phyloP scores from a whole-genome alignment of 1,284 basidiomycete genomes.

The Pholiota adiposa region DNA sequence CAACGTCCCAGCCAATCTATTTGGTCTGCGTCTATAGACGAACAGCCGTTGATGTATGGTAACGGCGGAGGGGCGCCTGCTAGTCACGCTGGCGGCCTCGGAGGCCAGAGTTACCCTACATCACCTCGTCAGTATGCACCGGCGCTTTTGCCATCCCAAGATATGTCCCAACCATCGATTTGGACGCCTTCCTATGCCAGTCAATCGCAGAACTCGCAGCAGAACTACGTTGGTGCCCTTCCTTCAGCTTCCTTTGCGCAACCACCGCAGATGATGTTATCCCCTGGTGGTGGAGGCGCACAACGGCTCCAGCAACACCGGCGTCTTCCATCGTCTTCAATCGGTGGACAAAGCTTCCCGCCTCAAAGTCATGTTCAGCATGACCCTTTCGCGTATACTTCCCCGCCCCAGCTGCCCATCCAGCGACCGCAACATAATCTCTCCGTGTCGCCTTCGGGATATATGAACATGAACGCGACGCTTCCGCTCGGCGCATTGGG shows the following conservation, averaged over 20 bases:
- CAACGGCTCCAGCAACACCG: conserved; percentile 25
- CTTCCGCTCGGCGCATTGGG: conserved; percentile 1
- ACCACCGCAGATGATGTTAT: conserved; percentile 22
- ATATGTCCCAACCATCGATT: conserved; percentile 37
- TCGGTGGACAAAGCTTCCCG: conserved; percentile 22
- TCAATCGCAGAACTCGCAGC: conserved; percentile 33
- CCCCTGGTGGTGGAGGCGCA: conserved; percentile 4
- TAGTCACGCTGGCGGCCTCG: conserved; percentile 19
- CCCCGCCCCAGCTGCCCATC: conserved; percentile 26
- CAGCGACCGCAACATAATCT: conserved; percentile 27
- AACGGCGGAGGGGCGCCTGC: conserved; percentile 13
- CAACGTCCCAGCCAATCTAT: conserved; percentile 43
- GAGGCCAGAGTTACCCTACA: conserved; percentile 25
- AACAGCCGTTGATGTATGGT: conserved; percentile 39
- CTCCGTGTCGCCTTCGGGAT: conserved; percentile 15
- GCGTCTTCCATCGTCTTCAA: conserved; percentile 31
- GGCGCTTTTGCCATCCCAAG: conserved; percentile 22
- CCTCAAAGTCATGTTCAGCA: conserved; percentile 26
- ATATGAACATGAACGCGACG: conserved; percentile 11
- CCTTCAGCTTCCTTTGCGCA: conserved; percentile 31
- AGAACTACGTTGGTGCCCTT: conserved; percentile 28
- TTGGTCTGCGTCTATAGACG: conserved; percentile 57
- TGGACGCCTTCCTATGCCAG: conserved; percentile 39
- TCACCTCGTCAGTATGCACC: conserved; percentile 29
- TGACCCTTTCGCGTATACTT: conserved; percentile 32